Conservation (phyloP, 2,329 filamentous ascomycete genomes). For the Exophiala xenobiotica region DNA sequence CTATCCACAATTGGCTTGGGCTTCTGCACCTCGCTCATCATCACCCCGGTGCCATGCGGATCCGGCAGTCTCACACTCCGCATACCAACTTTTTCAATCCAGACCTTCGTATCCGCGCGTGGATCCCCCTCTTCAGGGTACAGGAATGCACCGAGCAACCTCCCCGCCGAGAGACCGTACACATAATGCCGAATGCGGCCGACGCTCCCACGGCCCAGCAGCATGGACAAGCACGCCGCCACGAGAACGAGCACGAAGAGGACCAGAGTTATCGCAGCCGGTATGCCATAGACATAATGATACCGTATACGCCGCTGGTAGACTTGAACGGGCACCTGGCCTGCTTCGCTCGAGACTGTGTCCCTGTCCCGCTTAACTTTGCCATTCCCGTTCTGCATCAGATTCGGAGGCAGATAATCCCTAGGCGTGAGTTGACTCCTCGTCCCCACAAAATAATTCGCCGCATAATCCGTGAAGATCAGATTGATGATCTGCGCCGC, state of each 20-base stretch:
- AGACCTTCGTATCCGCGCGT: not conserved
- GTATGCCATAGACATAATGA: constrained; percentile 37
- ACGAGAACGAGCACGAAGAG: too few species aligned
- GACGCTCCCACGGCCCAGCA: too few species aligned
- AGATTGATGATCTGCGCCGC: constrained; percentile 43
- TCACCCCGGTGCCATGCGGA: too few species aligned
- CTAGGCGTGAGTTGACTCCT: constrained; percentile 14
- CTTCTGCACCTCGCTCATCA: too few species aligned
- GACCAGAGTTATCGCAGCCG: too few species aligned
- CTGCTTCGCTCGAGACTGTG: too few species aligned
- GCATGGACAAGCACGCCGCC: too few species aligned
- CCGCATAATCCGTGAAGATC: constrained; percentile 47
- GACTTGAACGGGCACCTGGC: constrained; percentile 31
- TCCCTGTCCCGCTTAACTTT: not conserved
- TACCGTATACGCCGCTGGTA: constrained; percentile 37
- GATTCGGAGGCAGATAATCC: not conserved
- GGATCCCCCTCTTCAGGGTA: not conserved
- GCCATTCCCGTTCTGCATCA: not conserved
- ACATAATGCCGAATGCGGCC: not conserved
- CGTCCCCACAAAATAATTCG: constrained; percentile 45
- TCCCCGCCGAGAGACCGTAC: not conserved
- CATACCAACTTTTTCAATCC: not conserved
- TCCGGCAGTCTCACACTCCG: too few species aligned
- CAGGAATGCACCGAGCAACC: not conserved
- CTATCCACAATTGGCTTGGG: too few species aligned